These are phyloP conservation scores for Stentor coeruleus DNA, from an alignment of 73 alveolate species.

Conservation along the genomic window DNA sequence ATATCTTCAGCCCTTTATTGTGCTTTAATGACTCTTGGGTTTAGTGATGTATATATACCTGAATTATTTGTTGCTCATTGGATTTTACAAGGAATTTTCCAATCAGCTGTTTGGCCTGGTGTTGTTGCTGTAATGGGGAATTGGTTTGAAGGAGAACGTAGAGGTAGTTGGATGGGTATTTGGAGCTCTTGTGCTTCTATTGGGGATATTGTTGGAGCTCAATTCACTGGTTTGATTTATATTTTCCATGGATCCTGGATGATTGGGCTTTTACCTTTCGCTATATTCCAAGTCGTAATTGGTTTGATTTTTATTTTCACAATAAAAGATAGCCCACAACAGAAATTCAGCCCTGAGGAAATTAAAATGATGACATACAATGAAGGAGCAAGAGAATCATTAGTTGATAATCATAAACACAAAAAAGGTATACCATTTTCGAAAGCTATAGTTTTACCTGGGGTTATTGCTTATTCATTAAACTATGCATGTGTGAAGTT, in stretches of 20 bases:
- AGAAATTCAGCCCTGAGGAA: not conserved
- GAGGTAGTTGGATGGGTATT: slow-evolving; percentile 55
- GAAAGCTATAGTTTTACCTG: not conserved
- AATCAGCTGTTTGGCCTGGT: slow-evolving; percentile 68
- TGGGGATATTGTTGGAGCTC: slow-evolving; percentile 58
- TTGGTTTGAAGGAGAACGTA: slow-evolving; percentile 55
- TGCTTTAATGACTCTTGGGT: slow-evolving; percentile 5
- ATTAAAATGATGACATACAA: no score
- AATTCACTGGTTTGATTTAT: slow-evolving; percentile 19
- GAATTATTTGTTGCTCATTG: slow-evolving; percentile 35
- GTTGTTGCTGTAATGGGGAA: slow-evolving; percentile 56
- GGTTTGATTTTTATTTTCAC: slow-evolving; percentile 25
- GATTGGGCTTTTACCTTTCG: slow-evolving; percentile 11
- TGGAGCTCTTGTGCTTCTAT: slow-evolving; percentile 48
- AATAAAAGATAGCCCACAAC: slow-evolving; percentile 29
- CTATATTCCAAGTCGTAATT: slow-evolving; percentile 14
- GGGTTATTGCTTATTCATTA: slow-evolving; percentile 1
- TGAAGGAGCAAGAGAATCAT: not conserved
- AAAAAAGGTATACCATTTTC: not conserved
- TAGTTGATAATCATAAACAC: not conserved
- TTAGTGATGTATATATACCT: slow-evolving; percentile 18
- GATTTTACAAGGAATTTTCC: slow-evolving; percentile 50
- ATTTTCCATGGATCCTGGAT: slow-evolving; percentile 27
- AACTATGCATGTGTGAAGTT: not conserved
- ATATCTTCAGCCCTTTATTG: not conserved